A percentile compares a stretch with the other conserved stretches of the same genome.
These are phyloP conservation scores for Cordyceps farinosa DNA, from an alignment of 2,329 filamentous ascomycete genomes.

Conservation along the genomic window DNA sequence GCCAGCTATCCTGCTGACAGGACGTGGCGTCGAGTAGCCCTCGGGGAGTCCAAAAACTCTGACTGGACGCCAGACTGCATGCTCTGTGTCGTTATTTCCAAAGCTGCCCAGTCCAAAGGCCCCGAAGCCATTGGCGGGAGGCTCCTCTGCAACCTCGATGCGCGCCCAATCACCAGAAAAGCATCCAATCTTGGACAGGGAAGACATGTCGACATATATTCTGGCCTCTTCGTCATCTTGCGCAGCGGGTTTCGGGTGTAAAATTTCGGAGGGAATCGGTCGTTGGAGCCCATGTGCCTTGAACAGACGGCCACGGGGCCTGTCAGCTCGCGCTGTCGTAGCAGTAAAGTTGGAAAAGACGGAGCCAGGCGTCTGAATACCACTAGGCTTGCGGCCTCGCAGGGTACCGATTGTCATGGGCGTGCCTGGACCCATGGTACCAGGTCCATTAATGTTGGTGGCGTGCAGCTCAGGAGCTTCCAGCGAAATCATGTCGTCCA, in stretches of 20 bases:
- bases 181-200: constrained; percentile 84
- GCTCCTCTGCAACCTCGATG: constrained; percentile 73
- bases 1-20: constrained; percentile 58
- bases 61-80: constrained; percentile 71
- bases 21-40: constrained; percentile 55
- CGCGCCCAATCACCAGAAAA: constrained; percentile 98
- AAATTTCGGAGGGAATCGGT: constrained; percentile 68
- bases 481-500: constrained; percentile 91
- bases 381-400: constrained; percentile 63
- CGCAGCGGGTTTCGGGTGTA: constrained; percentile 75
- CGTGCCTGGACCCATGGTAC: constrained; percentile 75
- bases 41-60: constrained; percentile 88
- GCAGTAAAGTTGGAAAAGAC: constrained; percentile 87
- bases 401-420: constrained; percentile 64
- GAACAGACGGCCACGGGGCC: constrained; percentile 74
- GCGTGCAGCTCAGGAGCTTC: constrained; percentile 74
- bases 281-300: constrained; percentile 73
- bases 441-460: constrained; percentile 74
- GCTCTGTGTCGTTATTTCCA: constrained; percentile 49
- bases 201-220: constrained; percentile 84
- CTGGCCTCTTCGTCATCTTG: constrained; percentile 85
- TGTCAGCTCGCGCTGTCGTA: constrained; percentile 71
- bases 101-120: constrained; percentile 66
- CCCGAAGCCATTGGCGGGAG: constrained; percentile 63
- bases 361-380: constrained; percentile 77